Evolutionary conservation across 228 moss, liverwort and hornwort genomes (phyloP), one percentile per base, ranked within the genome.

Genomic region (Sphagnum fallax): DNA sequence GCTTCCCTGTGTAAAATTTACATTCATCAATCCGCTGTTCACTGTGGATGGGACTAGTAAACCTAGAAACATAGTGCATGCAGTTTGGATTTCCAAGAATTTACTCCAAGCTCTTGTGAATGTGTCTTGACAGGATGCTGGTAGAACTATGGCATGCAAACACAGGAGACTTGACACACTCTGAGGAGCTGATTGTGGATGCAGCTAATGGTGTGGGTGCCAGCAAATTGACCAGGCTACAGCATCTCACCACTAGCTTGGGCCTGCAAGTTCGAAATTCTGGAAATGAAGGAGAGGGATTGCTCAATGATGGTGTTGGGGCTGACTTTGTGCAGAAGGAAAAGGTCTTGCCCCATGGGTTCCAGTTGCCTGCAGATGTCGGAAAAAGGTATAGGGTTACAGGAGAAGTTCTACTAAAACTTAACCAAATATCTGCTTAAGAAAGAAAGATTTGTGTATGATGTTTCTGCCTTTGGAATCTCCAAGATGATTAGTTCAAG

Each of bases 281-380:
- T 64, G 98, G 98, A 65, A 71, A 60, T 64, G 80, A 81, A 70
- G 91, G 84, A 48, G 85, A 82, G 51, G 91, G 85, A 50, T 77
- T 73, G 50, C 79, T 98, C 13, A 98, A 98, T 74, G 79, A 84
- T 18, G 74, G 83, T 63, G 92, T 89, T 32, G 98, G 98, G 69
- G 98, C 98, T 74, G 98, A 98, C 70, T 94, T 83, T 63, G 98
- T 98, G 60, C 98, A 94, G 60, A 98, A 98, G 75, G 94, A 89
- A 68, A 90, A 76, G 82, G 73, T 81, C 61, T 75, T 87, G 74
- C 98, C 94, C 63, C 70, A 69, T 51, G 87, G 84, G 16, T 98
- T 98, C 78, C 75, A 75, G 58, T 64, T 71, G 69, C 63, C 72
- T 60, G 74, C 70, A 16, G 86, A 88, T 69, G 68, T 70, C 50